Evolutionary conservation across 768 basidiomycete species (phyloP), one percentile per base, ranked within the genome.

Genomic region (Tulasnella sp.): DNA sequence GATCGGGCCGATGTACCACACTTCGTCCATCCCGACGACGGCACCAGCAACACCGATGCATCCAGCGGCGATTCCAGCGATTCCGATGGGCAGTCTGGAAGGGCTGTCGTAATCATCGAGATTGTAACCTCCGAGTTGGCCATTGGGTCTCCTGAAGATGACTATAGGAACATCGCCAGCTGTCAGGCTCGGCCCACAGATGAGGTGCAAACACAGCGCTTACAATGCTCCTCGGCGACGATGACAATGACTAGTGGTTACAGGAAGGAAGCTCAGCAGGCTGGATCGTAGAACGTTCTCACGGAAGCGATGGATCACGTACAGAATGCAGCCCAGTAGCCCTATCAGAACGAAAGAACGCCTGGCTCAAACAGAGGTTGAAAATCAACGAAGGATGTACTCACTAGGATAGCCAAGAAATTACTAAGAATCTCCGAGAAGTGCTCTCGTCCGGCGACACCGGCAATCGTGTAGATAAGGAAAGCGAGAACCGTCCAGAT

Each of bases 1-100:
- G 2, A 80, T 64, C 0, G 78, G 79, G 0, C 80, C 80, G 1
- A 73, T 76, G 57, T 78, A 80, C 77, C 78, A 78, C 1, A 60
- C 61, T 50, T 68, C 64, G 7, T 78, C 73, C 79, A 80, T 81
- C 1, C 77, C 75, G 4, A 79, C 67, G 1, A 80, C 74, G 0
- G 78, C 78, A 1, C 77, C 77, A 0, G 65, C 73, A 3, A 75
- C 73, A 9, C 79, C 79, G 53, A 72, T 77, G 60, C 70, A 73
- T 24, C 69, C 73, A 0, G 79, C 78, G 42, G 74, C 62, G 1
- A 80, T 64, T 24, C 76, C 80, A 0, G 80, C 79, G 9, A 74
- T 55, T 4, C 79, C 79, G 0, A 75, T 46, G 0, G 79, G 79
- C 17, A 80, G 72, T 72, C 63, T 68, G 27, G 67, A 67, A 4